Conservation (phyloP, 768 basidiomycete species). For the Coprinellus micaceus region DNA sequence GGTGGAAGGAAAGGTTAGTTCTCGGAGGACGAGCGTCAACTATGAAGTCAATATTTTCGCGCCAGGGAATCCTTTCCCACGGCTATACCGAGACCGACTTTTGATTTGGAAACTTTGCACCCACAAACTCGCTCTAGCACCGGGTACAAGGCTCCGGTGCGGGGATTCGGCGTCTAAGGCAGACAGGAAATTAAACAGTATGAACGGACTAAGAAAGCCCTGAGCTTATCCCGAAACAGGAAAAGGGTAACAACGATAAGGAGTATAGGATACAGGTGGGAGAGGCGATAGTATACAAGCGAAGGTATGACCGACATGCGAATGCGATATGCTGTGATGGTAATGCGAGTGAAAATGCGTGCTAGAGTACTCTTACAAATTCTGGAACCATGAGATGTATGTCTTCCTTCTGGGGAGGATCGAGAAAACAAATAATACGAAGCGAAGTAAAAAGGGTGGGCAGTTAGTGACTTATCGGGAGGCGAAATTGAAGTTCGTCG, state of each 20-base stretch:
- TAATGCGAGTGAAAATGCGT: constrained; percentile 7
- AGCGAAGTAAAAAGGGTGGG: too few species aligned
- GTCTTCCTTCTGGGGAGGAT: not conserved
- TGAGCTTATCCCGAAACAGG: too few species aligned
- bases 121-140: too few species aligned
- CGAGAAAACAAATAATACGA: not conserved
- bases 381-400: not conserved
- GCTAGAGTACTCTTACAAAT: constrained; percentile 10
- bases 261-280: not conserved
- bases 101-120: not conserved
- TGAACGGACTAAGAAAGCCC: too few species aligned
- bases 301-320: constrained; percentile 3
- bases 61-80: not conserved
- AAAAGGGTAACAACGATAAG: not conserved
- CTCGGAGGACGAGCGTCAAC: not conserved
- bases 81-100: not conserved
- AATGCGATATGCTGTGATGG: not conserved
- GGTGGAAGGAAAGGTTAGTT: not conserved
- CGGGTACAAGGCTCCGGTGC: too few species aligned
- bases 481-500: too few species aligned
- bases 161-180: not conserved
- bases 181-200: too few species aligned
- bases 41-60: not conserved
- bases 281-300: not conserved
- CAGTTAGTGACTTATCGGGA: too few species aligned